phyloP scores from a whole-genome alignment of 2,329 filamentous ascomycete species.

The Colletotrichum sidae region DNA sequence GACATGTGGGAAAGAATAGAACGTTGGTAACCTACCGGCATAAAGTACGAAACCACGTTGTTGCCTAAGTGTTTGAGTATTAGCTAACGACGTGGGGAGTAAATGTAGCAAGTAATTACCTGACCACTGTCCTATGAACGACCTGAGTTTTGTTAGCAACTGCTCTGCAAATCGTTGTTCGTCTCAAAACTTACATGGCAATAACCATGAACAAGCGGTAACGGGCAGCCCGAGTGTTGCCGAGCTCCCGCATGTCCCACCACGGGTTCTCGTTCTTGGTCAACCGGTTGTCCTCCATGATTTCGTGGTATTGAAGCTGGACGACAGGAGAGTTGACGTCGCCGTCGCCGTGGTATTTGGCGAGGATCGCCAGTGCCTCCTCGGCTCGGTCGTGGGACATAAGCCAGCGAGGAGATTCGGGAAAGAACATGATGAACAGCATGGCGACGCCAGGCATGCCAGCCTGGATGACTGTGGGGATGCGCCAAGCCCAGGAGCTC shows the following conservation, averaged over 20 bases:
- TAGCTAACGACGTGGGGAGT: too few species aligned
- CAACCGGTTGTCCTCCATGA: slow-evolving; percentile 61
- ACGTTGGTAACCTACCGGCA: slow-evolving; percentile 40
- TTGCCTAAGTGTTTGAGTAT: slow-evolving; percentile 40
- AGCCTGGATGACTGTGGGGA: slow-evolving; percentile 67
- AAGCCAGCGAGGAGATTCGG: slow-evolving; percentile 79
- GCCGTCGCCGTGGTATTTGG: slow-evolving; percentile 70
- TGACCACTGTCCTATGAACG: slow-evolving; percentile 63
- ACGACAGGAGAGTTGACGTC: slow-evolving; percentile 63
- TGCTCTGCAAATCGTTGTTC: background rate
- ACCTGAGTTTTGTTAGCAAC: background rate
- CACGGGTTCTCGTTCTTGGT: slow-evolving; percentile 66
- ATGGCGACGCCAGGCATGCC: slow-evolving; percentile 56
- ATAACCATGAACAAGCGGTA: slow-evolving; percentile 64
- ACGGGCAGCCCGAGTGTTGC: slow-evolving; percentile 58
- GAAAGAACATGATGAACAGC: slow-evolving; percentile 75
- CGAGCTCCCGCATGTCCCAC: slow-evolving; percentile 69
- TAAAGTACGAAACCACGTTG: slow-evolving; percentile 56
- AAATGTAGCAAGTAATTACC: slow-evolving; percentile 38
- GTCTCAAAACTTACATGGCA: slow-evolving; percentile 49
- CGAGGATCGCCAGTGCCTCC: slow-evolving; percentile 66
- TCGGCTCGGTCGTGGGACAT: slow-evolving; percentile 70
- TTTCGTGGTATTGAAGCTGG: slow-evolving; percentile 67
- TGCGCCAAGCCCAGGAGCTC: slow-evolving; percentile 65
- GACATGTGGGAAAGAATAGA: too few species aligned